A percentile compares a stretch with the other conserved stretches of the same genome.
These are phyloP conservation scores for Westerdykella sp. DNA, from an alignment of 2,329 filamentous ascomycete genomes.

Conservation along the genomic window DNA sequence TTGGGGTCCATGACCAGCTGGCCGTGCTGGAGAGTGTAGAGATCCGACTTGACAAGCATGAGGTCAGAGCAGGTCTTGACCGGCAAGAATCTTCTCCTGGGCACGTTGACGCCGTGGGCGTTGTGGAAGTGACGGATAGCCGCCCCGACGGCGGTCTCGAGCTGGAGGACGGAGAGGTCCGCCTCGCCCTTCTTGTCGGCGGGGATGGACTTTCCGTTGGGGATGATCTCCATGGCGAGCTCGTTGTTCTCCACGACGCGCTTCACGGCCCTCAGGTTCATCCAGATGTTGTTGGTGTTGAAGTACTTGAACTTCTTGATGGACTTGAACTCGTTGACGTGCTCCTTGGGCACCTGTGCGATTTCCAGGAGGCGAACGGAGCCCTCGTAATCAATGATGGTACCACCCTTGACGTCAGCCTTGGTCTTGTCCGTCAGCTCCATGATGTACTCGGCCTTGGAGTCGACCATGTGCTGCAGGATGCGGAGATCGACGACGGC, in stretches of 20 bases:
- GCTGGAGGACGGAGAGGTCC: slow-evolving; percentile 93
- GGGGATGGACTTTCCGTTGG: slow-evolving; percentile 97
- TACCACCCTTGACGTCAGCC: slow-evolving; percentile 99
- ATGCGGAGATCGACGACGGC: slow-evolving; percentile 97
- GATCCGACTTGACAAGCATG: slow-evolving; percentile 98
- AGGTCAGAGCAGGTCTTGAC: slow-evolving; percentile 99
- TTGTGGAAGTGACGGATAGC: slow-evolving; percentile 99
- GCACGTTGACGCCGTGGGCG: slow-evolving; percentile 97
- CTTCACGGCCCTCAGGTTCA: slow-evolving; percentile 96
- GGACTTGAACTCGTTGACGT: slow-evolving; percentile 99
- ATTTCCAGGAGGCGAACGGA: slow-evolving; percentile 96
- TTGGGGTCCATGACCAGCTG: slow-evolving; percentile 95
- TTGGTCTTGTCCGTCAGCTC: slow-evolving; percentile 99
- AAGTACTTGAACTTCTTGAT: slow-evolving; percentile 99
- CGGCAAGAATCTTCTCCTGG: slow-evolving; percentile 93
- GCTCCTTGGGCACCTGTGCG: slow-evolving; percentile 98
- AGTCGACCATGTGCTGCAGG: slow-evolving; percentile 98
- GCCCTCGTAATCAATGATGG: slow-evolving; percentile 98
- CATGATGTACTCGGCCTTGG: slow-evolving; percentile 97
- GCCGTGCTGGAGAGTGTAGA: slow-evolving; percentile 97
- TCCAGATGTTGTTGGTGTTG: slow-evolving; percentile 99
- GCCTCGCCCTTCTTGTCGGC: slow-evolving; percentile 99
- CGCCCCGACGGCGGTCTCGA: slow-evolving; percentile 96
- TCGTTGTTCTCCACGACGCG: slow-evolving; percentile 97
- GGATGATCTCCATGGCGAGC: slow-evolving; percentile 98